Conservation (phyloP, 257 asterid genomes). For the Orobanche coerulescens region DNA sequence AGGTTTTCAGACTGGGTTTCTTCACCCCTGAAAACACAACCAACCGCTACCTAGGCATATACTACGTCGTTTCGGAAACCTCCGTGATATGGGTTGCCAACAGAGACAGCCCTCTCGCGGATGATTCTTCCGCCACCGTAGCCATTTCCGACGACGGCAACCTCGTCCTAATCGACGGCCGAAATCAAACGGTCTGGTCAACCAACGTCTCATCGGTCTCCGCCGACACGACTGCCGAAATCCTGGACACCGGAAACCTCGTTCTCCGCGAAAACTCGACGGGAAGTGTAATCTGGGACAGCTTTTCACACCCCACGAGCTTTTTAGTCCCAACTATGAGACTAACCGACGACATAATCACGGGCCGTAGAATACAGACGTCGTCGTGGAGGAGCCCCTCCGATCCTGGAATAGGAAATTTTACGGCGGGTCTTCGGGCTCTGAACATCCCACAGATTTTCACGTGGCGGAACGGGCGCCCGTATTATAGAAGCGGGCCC, state of each 20-base stretch:
- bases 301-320: not conserved
- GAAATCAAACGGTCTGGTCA: conserved; percentile 18
- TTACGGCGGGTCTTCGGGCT: conserved; percentile 9
- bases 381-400: not conserved
- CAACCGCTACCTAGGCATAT: conserved; percentile 34
- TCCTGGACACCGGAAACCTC: conserved; percentile 26
- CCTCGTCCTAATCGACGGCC: conserved; percentile 20
- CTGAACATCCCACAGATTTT: conserved; percentile 19
- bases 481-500: conserved; percentile 32
- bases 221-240: conserved; percentile 1
- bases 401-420: conserved; percentile 24
- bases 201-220: not conserved
- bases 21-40: conserved; percentile 32
- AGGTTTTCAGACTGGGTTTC: conserved; percentile 31
- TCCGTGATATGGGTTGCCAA: conserved; percentile 34
- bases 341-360: not conserved
- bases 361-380: not conserved
- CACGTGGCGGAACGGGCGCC: conserved; percentile 24
- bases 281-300: not conserved
- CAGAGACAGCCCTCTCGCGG: conserved; percentile 22
- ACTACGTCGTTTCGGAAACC: conserved; percentile 28
- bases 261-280: conserved; percentile 17
- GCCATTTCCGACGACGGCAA: conserved; percentile 20
- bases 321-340: conserved; percentile 12
- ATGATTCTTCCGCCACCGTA: conserved; percentile 17